phyloP scores from a whole-genome alignment of 208 protist genomes.

The Leishmania guyanensis region DNA sequence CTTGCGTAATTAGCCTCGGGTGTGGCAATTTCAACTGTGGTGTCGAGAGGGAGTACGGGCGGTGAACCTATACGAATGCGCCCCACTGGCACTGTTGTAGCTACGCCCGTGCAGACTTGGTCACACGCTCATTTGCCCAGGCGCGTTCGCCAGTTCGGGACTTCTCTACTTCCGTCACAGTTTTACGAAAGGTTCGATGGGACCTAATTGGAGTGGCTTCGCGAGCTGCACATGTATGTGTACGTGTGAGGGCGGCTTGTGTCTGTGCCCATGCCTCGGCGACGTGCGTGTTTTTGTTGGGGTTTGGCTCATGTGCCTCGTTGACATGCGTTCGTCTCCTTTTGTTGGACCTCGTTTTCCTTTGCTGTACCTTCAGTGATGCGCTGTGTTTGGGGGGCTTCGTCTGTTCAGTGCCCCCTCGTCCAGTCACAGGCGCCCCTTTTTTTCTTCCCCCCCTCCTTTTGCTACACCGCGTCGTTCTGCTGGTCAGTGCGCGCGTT shows the following conservation, averaged over 20 bases:
- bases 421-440: background rate
- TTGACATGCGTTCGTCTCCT: background rate
- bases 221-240: background rate
- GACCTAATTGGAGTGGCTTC: background rate
- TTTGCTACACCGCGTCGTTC: background rate
- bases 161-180: background rate
- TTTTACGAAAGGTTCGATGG: background rate
- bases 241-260: background rate
- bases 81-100: background rate
- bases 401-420: background rate
- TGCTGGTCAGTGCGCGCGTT: background rate
- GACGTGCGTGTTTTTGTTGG: background rate
- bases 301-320: background rate
- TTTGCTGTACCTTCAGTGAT: too few species aligned
- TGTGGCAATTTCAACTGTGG: background rate
- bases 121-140: background rate
- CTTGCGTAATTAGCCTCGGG: background rate
- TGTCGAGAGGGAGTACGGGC: background rate
- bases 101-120: background rate
- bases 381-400: background rate
- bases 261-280: background rate
- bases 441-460: background rate
- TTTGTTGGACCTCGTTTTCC: background rate
- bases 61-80: background rate
- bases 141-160: background rate